Conservation (phyloP, 129 eudicot genomes). For the Tanacetum coccineum region DNA sequence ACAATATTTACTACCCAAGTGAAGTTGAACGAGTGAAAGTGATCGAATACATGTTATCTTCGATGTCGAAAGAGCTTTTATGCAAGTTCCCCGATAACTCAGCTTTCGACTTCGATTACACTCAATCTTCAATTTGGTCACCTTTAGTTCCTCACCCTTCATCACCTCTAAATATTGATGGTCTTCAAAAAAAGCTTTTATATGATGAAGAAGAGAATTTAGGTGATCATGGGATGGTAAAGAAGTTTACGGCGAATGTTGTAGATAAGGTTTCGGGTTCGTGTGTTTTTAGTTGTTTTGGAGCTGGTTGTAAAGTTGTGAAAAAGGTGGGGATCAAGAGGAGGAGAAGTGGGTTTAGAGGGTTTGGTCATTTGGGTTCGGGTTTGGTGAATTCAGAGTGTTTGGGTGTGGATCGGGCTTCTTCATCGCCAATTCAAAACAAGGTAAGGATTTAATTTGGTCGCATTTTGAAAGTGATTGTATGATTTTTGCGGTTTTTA, state of each 20-base stretch:
- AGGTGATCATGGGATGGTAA: no score
- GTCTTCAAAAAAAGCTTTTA: conserved; percentile 35
- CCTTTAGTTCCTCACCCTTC: conserved; percentile 57
- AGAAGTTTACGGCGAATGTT: conserved; percentile 27
- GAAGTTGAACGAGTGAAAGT: conserved; percentile 36
- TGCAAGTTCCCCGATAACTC: conserved; percentile 90
- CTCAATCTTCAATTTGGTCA: conserved; percentile 94
- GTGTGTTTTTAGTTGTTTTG: conserved; percentile 33
- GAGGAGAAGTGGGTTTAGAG: conserved; percentile 23
- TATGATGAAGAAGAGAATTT: conserved; percentile 41
- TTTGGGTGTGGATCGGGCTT: no score
- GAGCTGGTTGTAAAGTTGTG: conserved; percentile 20
- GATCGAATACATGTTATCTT: conserved; percentile 55
- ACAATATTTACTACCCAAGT: no score
- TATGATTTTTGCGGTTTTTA: no score
- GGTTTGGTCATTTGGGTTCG: conserved; percentile 31
- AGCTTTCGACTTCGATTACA: conserved; percentile 82
- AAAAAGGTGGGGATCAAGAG: conserved; percentile 29
- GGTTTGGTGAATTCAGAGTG: no score
- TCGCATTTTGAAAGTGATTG: no score
- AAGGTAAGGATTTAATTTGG: no score
- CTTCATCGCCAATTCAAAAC: no score
- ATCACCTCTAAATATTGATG: conserved; percentile 2
- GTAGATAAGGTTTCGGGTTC: conserved; percentile 38
- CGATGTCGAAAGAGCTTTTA: conserved; percentile 74